A percentile compares a stretch with the other conserved stretches of the same genome.
Evolutionary conservation across 441 rosid species (phyloP).

Genomic region (Metrosideros polymorpha): DNA sequence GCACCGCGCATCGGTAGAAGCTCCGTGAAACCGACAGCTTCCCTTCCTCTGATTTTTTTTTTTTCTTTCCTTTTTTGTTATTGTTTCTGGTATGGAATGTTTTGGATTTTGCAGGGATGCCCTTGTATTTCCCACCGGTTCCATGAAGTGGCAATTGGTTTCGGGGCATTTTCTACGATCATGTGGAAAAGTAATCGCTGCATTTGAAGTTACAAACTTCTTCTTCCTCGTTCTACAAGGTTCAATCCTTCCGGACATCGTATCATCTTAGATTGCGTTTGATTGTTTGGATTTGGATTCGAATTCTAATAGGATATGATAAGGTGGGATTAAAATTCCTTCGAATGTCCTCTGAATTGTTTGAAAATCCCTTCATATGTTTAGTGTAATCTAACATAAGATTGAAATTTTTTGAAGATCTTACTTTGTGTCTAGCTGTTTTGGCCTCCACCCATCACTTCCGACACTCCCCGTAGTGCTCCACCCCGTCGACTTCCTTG

Average conservation of each 20-base stretch:
- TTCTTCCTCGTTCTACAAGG: neutral
- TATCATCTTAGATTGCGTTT: neutral
- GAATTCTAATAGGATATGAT: fast-evolving
- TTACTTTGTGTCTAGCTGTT: neutral
- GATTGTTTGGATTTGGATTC: too few species aligned
- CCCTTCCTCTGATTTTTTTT: neutral
- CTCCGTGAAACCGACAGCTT: neutral
- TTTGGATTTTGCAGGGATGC: neutral
- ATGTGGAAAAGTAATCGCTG: neutral
- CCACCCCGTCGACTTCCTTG: neutral
- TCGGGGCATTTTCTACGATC: too few species aligned
- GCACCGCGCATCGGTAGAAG: neutral
- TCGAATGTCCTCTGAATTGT: too few species aligned
- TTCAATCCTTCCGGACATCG: neutral
- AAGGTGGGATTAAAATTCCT: neutral
- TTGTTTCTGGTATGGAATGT: neutral
- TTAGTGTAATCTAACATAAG: fast-evolving
- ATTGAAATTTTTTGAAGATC: fast-evolving
- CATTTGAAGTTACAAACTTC: neutral
- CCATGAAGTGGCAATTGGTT: neutral
- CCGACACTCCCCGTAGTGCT: too few species aligned
- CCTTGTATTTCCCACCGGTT: neutral
- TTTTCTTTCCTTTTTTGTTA: neutral
- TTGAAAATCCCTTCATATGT: too few species aligned
- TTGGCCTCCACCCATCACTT: neutral